phyloP scores from a whole-genome alignment of 1,284 basidiomycete genomes.

The Pascua sp. region DNA sequence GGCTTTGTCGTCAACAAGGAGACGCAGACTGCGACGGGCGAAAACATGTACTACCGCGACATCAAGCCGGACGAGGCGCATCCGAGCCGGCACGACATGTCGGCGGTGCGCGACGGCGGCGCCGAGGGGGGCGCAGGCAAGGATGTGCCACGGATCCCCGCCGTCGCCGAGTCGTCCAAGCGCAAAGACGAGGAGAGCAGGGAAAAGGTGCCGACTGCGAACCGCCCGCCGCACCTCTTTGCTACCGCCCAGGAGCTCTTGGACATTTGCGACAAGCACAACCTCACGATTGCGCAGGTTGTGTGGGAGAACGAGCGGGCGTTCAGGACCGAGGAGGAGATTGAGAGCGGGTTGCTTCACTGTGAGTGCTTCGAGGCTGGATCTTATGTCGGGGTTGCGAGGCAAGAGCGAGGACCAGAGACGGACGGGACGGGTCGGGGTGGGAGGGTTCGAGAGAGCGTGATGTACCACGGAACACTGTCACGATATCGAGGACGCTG shows the following conservation, averaged over 20 bases:
- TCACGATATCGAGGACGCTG: no score
- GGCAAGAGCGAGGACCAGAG: no score
- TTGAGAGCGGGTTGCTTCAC: slow-evolving; percentile 63
- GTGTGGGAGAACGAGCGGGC: slow-evolving; percentile 90
- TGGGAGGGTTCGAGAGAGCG: no score
- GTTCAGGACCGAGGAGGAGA: slow-evolving; percentile 72
- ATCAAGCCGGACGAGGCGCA: slow-evolving; percentile 79
- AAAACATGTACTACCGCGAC: slow-evolving; percentile 95
- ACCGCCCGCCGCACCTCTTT: slow-evolving; percentile 59
- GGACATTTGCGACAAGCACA: slow-evolving; percentile 26
- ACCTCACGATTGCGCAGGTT: slow-evolving; percentile 91
- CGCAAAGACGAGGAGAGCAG: background rate
- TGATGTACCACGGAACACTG: no score
- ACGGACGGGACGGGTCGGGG: no score
- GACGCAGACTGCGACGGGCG: slow-evolving; percentile 78
- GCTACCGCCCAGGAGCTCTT: slow-evolving; percentile 27
- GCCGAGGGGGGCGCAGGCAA: no score
- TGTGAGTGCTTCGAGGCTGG: no score
- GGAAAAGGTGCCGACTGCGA: background rate
- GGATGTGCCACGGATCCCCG: no score
- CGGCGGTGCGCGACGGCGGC: background rate
- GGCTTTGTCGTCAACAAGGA: slow-evolving; percentile 65
- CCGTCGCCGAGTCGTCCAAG: no score
- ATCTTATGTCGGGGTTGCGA: no score
- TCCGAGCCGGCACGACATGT: slow-evolving; percentile 69